Base-by-base conservation (phyloP, 352 stramenopile genomes). In the Pythium myriotylum region DNA sequence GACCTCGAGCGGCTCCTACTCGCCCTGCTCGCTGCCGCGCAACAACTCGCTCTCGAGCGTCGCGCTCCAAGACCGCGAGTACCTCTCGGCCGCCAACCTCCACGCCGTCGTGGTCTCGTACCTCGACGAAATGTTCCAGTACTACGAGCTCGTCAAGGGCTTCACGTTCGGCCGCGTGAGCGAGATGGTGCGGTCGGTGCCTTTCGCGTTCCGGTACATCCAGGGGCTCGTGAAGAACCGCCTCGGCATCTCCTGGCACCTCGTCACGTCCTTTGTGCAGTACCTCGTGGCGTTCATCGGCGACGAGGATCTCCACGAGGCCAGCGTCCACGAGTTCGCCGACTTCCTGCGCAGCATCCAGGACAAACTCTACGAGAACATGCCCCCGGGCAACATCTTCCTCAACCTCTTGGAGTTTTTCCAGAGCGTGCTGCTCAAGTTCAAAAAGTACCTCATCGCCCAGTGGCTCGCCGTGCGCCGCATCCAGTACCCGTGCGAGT, bases 401-500 rank as follows among this genome's bases (percentile, higher is more conserved):
- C 55, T 60, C 10, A 82, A 89, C 33, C 53, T 90, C 32, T 75
- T 61, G 48, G 73, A 72, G 39, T 90, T 90, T 66, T 90, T 92
- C 68, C 76, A 74, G 33, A 71, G 77, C 32, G 68, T 85, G 45
- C 56, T 90, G 49, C 52, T 61, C 20, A 70, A 83, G 33, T 92
- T 92, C 64, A 92, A 92, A 68, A 69, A 76, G 45, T 90, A 87
- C 54, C 53, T 92, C 35, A 79, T 79, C 54, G 76, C 76, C 59
- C 27, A 62, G 13, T 92, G 83, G 83, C 63, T 92, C 32, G 62
- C 73, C 33, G 65, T 43, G 17, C 73, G 71, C n/a, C 70, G 74
- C 23, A 89, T 92, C 56, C 66, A 76, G 54, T 89, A 86, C 47
- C 80, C 83, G 26, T 92, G 83, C 59, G 83, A 92, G 49, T 92